Evolutionary conservation across 331 rosid genomes (phyloP).

Genomic region (Rhamnella rubrinervis): DNA sequence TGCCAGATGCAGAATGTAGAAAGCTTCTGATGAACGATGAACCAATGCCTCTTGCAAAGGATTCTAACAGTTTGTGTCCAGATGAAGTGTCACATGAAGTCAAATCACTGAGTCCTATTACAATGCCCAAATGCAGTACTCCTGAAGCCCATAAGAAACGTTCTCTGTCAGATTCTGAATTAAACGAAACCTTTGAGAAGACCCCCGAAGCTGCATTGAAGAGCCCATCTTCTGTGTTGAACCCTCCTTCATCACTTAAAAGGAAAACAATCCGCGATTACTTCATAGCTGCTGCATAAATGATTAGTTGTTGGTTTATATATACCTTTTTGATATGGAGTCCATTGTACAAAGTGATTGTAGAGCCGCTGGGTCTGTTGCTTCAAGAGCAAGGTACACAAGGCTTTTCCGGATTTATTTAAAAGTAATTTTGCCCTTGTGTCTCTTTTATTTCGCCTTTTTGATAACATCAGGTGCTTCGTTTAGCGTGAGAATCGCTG

Average conservation of each 20-base stretch:
- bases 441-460: too few species aligned
- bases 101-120: slow-evolving; percentile 26
- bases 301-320: slow-evolving; percentile 10
- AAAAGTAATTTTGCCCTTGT: slow-evolving; percentile 30
- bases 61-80: slow-evolving; percentile 13
- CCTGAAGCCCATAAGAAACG: slow-evolving; percentile 52
- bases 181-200: slow-evolving; percentile 43
- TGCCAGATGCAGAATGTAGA: slow-evolving; percentile 52
- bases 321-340: slow-evolving; percentile 8
- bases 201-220: slow-evolving; percentile 68
- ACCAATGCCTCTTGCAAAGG: slow-evolving; percentile 27
- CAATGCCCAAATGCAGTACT: slow-evolving; percentile 49
- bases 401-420: background rate
- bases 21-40: slow-evolving; percentile 35
- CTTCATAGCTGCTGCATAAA: slow-evolving; percentile 53
- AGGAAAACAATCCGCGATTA: slow-evolving; percentile 88
- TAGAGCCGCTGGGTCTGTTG: slow-evolving; percentile 3
- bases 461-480: background rate
- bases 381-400: slow-evolving; percentile 16
- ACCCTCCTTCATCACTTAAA: slow-evolving; percentile 76
- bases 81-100: slow-evolving; percentile 21
- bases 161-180: slow-evolving; percentile 32
- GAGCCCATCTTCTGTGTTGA: slow-evolving; percentile 93
- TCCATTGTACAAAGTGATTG: slow-evolving; percentile 23
- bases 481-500: too few species aligned